phyloP scores from a whole-genome alignment of 2,329 filamentous ascomycete species.

The Hawksworthiomyces lignivorus region DNA sequence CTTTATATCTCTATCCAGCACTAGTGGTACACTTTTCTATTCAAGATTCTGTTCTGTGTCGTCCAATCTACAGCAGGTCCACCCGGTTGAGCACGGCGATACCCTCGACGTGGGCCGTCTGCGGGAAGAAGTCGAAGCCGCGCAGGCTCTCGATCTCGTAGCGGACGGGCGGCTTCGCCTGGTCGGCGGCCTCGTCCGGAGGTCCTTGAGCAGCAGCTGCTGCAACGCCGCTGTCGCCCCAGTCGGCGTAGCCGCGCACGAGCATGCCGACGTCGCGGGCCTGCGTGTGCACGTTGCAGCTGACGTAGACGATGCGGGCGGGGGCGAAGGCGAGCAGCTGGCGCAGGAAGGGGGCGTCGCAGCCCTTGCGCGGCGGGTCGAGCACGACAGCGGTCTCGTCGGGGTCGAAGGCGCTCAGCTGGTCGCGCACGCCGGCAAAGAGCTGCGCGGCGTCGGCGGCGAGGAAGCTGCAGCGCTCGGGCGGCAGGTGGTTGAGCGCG shows the following conservation, averaged over 20 bases:
- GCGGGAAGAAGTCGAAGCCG: constrained; percentile 97
- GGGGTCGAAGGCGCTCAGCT: constrained; percentile 46
- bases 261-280: constrained; percentile 85
- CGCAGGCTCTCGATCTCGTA: constrained; percentile 87
- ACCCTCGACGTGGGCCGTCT: constrained; percentile 65
- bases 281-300: constrained; percentile 97
- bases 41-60: neutral
- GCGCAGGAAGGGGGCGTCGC: constrained; percentile 72
- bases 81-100: constrained; percentile 57
- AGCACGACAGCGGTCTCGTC: constrained; percentile 89
- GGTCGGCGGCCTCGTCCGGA: constrained; percentile 21
- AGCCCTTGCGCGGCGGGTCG: constrained; percentile 94
- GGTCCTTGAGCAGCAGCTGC: constrained; percentile 12
- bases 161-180: constrained; percentile 30
- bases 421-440: constrained; percentile 59
- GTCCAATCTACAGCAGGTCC: constrained; percentile 25
- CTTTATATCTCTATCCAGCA: too few relatives aligned
- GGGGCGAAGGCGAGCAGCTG: constrained; percentile 77
- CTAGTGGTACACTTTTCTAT: too few relatives aligned
- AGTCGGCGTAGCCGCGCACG: constrained; percentile 56
- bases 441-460: constrained; percentile 79
- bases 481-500: constrained; percentile 59
- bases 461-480: constrained; percentile 70
- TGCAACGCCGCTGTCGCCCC: constrained; percentile 20
- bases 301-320: constrained; percentile 80